Base-by-base conservation (phyloP, 805 yeast genomes). In the Jamesozyma hellenica region DNA sequence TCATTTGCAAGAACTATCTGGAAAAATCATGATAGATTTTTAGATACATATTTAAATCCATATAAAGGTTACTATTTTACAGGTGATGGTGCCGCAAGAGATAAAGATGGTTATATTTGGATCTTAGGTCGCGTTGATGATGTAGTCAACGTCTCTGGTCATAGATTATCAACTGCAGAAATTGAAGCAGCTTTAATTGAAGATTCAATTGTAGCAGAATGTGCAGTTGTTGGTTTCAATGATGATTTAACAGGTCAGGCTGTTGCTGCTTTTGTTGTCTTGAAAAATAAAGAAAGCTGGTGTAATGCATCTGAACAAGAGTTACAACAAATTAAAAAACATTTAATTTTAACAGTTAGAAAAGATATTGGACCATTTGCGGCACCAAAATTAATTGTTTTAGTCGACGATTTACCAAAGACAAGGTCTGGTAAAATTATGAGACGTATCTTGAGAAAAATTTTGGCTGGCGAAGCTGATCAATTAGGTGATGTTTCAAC, bases 1-100 rank as follows among this genome's bases (percentile, higher is more conserved):
- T 80, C 90, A 3, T 77, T 83, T 72, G 83, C 92, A 16, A 75
- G 94, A 67, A 68, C 87, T 18, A 82, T 83, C 47, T 82, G 84
- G 82, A 73, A 72, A 46, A 82, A 83, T 64, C 82, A 82, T 63
- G 69, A 70, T 49, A 71, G 86, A 58, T 83, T 68, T 64, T 64
- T 79, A 66, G 94, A 83, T 52, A 83, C 92, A n/a, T 83, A 83
- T 63, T 65, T 82, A 59, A 78, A 75, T 42, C 90, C 92, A 39
- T 83, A 82, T 65, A 82, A 83, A 36, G 87, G 87, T 36, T 75
- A 73, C 59, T 83, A 82, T 66, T 83, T 83, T 67, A 79, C 92
- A 1, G 94, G 94, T 53, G 94, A 83, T 64, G 94, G 94, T 64
- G 92, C 90, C 21, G 90, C 87, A 15, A 73, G 88, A 57, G 94